phyloP scores from a whole-genome alignment of 257 asterid genomes.

The Apocynum venetum region DNA sequence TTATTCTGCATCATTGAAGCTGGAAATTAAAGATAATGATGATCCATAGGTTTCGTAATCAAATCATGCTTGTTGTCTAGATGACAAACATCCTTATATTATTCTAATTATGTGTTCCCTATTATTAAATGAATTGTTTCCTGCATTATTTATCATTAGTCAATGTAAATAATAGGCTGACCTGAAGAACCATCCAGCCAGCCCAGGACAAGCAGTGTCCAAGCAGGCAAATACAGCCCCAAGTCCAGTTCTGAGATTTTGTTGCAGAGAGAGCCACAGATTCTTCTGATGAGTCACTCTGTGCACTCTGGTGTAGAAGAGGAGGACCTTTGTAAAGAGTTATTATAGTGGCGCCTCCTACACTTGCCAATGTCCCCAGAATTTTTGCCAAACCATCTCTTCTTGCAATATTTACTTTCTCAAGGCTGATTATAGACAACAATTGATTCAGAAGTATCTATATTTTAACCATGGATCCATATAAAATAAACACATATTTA shows the following conservation, averaged over 20 bases:
- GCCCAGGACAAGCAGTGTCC: slow-evolving; percentile 94
- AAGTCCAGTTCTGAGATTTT: slow-evolving; percentile 58
- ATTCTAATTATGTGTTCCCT: not conserved
- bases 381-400: slow-evolving; percentile 73
- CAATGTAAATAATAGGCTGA: slow-evolving; percentile 9
- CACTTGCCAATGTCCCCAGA: slow-evolving; percentile 69
- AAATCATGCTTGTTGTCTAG: not conserved
- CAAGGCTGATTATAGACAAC: slow-evolving; percentile 37
- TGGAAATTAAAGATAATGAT: not conserved
- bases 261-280: slow-evolving; percentile 22
- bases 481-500: not conserved
- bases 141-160: not conserved
- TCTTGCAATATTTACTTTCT: slow-evolving; percentile 42
- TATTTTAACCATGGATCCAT: not conserved
- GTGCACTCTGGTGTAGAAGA: slow-evolving; percentile 28
- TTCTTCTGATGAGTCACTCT: slow-evolving; percentile 21
- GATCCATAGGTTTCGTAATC: not conserved
- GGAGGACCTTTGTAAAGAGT: slow-evolving; percentile 85
- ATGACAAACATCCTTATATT: not conserved
- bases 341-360: slow-evolving; percentile 73
- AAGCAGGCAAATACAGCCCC: slow-evolving; percentile 70
- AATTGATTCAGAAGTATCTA: not conserved
- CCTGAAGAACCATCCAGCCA: slow-evolving; percentile 93
- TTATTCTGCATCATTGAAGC: not conserved
- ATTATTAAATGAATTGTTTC: not conserved